A percentile compares a stretch with the other conserved stretches of the same genome.
phyloP scores from a whole-genome alignment of 139 green algal species.

The Closterium sp. region DNA sequence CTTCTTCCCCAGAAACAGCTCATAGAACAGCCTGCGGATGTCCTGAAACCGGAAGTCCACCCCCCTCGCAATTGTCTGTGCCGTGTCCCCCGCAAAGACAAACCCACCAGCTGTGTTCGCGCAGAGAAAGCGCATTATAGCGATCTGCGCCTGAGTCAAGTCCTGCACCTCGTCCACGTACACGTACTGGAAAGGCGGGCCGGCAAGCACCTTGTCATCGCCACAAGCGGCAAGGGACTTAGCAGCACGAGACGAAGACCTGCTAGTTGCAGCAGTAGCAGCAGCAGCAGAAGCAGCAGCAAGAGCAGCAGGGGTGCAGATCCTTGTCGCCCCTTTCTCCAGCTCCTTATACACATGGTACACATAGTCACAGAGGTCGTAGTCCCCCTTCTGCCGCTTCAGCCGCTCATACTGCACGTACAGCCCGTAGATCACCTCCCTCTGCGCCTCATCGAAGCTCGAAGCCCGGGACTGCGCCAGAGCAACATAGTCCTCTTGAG shows the following conservation, averaged over 20 bases:
- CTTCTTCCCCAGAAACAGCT: constrained; percentile 28
- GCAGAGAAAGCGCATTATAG: constrained; percentile 65
- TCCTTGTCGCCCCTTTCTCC: not conserved
- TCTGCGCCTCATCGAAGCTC: constrained; percentile 65
- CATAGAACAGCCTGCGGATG: constrained; percentile 25
- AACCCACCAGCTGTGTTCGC: constrained; percentile 65
- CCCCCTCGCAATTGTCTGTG: constrained; percentile 77
- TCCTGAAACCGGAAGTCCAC: constrained; percentile 71
- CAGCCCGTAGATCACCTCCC: constrained; percentile 67
- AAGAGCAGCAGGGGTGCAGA: not conserved
- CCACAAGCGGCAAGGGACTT: too few relatives aligned
- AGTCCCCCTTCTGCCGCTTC: constrained; percentile 35
- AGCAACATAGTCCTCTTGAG: constrained; percentile 61
- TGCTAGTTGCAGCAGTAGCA: not conserved
- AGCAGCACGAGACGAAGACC: not conserved
- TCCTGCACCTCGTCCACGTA: constrained; percentile 84
- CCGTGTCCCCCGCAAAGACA: constrained; percentile 74
- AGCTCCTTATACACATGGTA: constrained; percentile 23
- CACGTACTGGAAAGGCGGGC: constrained; percentile 59
- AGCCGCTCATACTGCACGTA: constrained; percentile 61
- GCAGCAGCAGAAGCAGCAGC: too few relatives aligned
- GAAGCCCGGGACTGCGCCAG: constrained; percentile 62
- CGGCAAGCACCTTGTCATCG: too few relatives aligned
- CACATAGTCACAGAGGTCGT: constrained; percentile 29
- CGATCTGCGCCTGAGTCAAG: constrained; percentile 74